These are phyloP conservation scores for Nakazawaea pomicola DNA, from an alignment of 805 yeast genomes.

Conservation along the genomic window DNA sequence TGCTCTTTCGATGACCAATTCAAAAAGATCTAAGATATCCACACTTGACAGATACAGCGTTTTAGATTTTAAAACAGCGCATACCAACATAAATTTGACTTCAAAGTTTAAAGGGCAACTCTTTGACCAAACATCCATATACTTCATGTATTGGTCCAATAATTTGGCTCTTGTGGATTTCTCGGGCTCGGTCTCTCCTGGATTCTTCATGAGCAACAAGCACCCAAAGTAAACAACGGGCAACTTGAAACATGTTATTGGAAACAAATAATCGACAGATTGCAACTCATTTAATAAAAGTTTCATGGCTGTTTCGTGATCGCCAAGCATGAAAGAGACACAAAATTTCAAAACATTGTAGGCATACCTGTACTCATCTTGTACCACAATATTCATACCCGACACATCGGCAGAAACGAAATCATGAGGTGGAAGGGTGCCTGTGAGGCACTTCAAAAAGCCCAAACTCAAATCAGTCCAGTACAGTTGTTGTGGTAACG, in stretches of 20 bases:
- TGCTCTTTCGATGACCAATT: slow-evolving; percentile 38
- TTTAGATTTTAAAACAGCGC: slow-evolving; percentile 26
- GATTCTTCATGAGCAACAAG: slow-evolving; percentile 13
- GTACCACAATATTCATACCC: background rate
- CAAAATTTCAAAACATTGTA: slow-evolving; percentile 4
- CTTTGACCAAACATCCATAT: slow-evolving; percentile 30
- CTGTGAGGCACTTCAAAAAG: slow-evolving; percentile 7
- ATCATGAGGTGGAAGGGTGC: background rate
- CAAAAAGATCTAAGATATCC: slow-evolving; percentile 38
- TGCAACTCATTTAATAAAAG: slow-evolving; percentile 1
- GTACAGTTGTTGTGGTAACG: background rate
- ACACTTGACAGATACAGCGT: slow-evolving; percentile 23
- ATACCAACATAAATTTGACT: slow-evolving; percentile 30
- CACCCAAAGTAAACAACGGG: slow-evolving; percentile 15
- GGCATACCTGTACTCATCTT: slow-evolving; percentile 1
- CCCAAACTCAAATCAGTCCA: slow-evolving; percentile 1
- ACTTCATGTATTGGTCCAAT: slow-evolving; percentile 19
- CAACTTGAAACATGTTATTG: slow-evolving; percentile 2
- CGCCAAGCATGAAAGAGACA: background rate
- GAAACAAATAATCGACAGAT: background rate
- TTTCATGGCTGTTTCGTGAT: slow-evolving; percentile 1
- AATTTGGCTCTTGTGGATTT: slow-evolving; percentile 14
- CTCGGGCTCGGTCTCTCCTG: slow-evolving; percentile 18
- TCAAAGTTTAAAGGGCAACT: slow-evolving; percentile 33
- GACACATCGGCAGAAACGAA: background rate